Percentiles rank a stretch among this genome's conserved stretches.
These are phyloP conservation scores for Paraglomus brasilianum DNA, from an alignment of 192 early-diverging fungal genomes.

Conservation along the genomic window DNA sequence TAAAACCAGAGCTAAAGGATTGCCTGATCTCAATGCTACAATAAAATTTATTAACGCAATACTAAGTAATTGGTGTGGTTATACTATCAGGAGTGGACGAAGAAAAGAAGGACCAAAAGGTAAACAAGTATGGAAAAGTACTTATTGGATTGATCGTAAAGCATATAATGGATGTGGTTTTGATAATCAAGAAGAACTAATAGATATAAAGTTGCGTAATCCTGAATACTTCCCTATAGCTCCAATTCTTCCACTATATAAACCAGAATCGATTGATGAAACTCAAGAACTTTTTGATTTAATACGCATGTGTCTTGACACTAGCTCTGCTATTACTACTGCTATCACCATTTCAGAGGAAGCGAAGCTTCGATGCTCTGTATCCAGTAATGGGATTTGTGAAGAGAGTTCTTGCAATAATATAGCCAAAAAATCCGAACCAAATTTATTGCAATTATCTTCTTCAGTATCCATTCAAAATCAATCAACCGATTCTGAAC, in stretches of 20 bases:
- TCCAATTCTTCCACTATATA: constrained; percentile 5
- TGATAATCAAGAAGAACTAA: background rate
- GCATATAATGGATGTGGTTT: constrained; percentile 2
- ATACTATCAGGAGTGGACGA: constrained; percentile 2
- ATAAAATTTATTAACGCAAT: constrained; percentile 16
- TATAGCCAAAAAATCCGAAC: constrained; percentile 1
- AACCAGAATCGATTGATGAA: constrained; percentile 3
- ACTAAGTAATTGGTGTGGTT: background rate
- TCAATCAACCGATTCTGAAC: background rate
- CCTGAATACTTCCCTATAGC: background rate
- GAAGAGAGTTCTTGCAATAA: constrained; percentile 11
- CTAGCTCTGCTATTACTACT: constrained; percentile 1
- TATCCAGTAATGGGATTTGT: constrained; percentile 5
- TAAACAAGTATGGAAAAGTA: background rate
- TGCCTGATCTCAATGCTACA: constrained; percentile 2
- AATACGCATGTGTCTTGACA: constrained; percentile 3
- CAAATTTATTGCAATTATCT: constrained; percentile 8
- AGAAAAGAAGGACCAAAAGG: background rate
- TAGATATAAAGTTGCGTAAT: background rate
- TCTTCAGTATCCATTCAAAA: constrained; percentile 4
- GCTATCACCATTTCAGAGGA: constrained; percentile 6
- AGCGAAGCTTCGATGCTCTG: too few species aligned
- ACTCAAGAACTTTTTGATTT: constrained; percentile 17
- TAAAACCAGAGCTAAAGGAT: constrained; percentile 12
- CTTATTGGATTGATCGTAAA: constrained; percentile 5